These are phyloP conservation scores for Sugiyamaella lignohabitans DNA, from an alignment of 805 yeast genomes.

Conservation along the genomic window DNA sequence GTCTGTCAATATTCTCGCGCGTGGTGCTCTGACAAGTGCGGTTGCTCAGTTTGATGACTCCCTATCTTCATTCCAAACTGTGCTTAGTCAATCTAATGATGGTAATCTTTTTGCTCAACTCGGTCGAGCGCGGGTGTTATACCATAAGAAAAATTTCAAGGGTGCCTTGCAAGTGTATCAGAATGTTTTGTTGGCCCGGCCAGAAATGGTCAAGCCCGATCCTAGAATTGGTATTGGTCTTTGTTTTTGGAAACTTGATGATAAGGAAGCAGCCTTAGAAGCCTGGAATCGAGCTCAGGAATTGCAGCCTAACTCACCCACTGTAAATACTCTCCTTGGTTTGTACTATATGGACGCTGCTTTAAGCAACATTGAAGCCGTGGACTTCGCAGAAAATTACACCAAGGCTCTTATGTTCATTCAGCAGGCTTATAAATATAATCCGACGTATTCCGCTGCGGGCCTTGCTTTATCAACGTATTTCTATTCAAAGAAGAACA, in stretches of 20 bases:
- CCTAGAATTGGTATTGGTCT: conserved; percentile 93
- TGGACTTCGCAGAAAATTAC: conserved; percentile 54
- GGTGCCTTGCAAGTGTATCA: conserved; percentile 79
- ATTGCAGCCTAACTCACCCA: conserved; percentile 51
- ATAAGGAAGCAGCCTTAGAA: conserved; percentile 61
- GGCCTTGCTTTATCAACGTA: conserved; percentile 62
- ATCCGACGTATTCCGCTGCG: conserved; percentile 52
- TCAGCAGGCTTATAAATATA: conserved; percentile 36
- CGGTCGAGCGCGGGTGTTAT: conserved; percentile 77
- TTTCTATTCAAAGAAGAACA: conserved; percentile 62
- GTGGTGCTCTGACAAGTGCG: conserved; percentile 57
- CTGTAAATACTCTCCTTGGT: conserved; percentile 60
- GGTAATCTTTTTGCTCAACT: conserved; percentile 69
- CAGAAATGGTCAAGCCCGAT: conserved; percentile 69
- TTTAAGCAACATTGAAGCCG: conserved; percentile 11
- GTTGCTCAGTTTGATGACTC: conserved; percentile 66
- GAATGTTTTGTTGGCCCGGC: conserved; percentile 68
- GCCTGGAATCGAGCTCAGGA: conserved; percentile 81
- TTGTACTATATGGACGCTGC: conserved; percentile 63
- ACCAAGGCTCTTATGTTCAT: conserved; percentile 46
- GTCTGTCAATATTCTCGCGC: conserved; percentile 49
- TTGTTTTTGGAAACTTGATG: conserved; percentile 85
- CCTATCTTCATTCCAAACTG: conserved; percentile 56
- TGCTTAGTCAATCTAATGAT: conserved; percentile 45
- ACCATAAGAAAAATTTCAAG: conserved; percentile 63